phyloP scores from a whole-genome alignment of 805 yeast genomes.

The Wickerhamiella australiensis region DNA sequence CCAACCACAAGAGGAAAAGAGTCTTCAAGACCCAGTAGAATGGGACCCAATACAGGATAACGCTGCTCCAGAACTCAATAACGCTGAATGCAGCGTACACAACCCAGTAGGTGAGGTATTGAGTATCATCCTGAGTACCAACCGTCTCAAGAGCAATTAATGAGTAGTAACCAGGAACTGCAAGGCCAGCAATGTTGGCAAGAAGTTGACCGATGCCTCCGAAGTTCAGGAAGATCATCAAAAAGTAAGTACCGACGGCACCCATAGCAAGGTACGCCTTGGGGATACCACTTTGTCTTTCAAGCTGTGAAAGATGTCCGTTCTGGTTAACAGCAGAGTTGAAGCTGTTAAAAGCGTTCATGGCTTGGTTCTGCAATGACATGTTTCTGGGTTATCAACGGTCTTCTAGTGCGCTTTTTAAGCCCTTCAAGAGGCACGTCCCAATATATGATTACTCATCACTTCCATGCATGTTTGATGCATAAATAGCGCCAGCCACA shows the following conservation, averaged over 20 bases:
- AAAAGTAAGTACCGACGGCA: slow-evolving; percentile 50
- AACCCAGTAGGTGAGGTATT: slow-evolving; percentile 92
- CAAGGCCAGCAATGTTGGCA: slow-evolving; percentile 85
- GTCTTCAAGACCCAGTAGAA: slow-evolving; percentile 94
- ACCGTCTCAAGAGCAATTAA: slow-evolving; percentile 69
- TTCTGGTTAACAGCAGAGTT: slow-evolving; percentile 27
- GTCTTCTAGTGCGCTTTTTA: background rate
- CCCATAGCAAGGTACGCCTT: slow-evolving; percentile 75
- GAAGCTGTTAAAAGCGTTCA: slow-evolving; percentile 13
- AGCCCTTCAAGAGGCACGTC: background rate
- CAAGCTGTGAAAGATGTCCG: slow-evolving; percentile 26
- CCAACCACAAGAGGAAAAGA: slow-evolving; percentile 70
- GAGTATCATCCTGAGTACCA: slow-evolving; percentile 63
- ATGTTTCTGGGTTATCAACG: background rate
- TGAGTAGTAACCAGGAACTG: slow-evolving; percentile 80
- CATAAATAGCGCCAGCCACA: slow-evolving; percentile 36
- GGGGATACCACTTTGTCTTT: slow-evolving; percentile 38
- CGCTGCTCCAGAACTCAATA: slow-evolving; percentile 88
- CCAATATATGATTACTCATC: background rate
- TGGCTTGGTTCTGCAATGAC: slow-evolving; percentile 11
- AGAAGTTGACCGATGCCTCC: slow-evolving; percentile 93
- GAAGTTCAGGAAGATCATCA: slow-evolving; percentile 72
- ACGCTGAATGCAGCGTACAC: slow-evolving; percentile 89
- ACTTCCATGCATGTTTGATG: background rate
- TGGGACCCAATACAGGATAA: slow-evolving; percentile 91